Percentiles rank a stretch among this genome's conserved stretches.
Conservation (phyloP, 164 flowering plant species). For the Macadamia tetraphylla region DNA sequence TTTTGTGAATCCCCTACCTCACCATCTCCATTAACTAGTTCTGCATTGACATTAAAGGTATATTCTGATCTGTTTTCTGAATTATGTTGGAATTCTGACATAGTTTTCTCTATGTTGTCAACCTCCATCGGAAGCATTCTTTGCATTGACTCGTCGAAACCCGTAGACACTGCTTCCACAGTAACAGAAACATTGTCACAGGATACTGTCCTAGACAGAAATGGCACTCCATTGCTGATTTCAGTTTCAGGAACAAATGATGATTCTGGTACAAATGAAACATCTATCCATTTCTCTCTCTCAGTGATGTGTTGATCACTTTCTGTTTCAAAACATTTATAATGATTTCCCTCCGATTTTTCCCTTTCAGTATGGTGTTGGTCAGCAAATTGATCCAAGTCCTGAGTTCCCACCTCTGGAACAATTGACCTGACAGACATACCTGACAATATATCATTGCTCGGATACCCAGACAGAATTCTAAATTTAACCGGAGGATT, state of each 20-base stretch:
- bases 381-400: constrained; percentile 14
- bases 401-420: neutral
- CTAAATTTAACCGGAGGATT: constrained; percentile 11
- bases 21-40: constrained; percentile 30
- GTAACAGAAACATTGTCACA: constrained; percentile 22
- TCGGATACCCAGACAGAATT: constrained; percentile 3
- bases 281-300: constrained; percentile 33
- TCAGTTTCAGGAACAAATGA: constrained; percentile 79
- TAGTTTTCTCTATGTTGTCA: constrained; percentile 14
- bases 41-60: constrained; percentile 20
- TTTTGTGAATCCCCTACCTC: constrained; percentile 52
- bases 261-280: constrained; percentile 81
- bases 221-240: constrained; percentile 31
- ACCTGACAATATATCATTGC: constrained; percentile 6
- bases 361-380: constrained; percentile 18
- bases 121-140: constrained; percentile 10
- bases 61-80: constrained; percentile 14
- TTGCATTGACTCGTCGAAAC: constrained; percentile 8
- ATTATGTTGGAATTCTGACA: constrained; percentile 13
- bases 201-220: constrained; percentile 26
- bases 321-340: constrained; percentile 21
- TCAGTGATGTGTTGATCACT: constrained; percentile 14
- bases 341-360: constrained; percentile 13
- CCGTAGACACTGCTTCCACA: constrained; percentile 22
- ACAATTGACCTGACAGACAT: neutral